These are phyloP conservation scores for Ophiocordyceps sinensis DNA, from an alignment of 2,329 filamentous ascomycete genomes.

Conservation along the genomic window DNA sequence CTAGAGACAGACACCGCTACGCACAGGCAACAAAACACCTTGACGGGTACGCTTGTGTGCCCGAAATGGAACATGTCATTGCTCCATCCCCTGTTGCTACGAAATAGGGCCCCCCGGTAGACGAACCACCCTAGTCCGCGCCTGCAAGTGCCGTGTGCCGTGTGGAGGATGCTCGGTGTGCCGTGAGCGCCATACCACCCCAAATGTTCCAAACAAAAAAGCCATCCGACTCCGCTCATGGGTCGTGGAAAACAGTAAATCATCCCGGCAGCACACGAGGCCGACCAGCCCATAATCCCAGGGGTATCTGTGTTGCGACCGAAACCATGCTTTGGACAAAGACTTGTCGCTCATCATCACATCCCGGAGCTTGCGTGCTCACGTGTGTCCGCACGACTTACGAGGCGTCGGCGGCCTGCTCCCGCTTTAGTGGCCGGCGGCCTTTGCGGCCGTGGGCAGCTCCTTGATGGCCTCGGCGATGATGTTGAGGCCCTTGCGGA, in stretches of 20 bases:
- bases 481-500: slow-evolving; percentile 61
- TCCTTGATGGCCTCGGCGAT: slow-evolving; percentile 73
- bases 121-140: too few species aligned
- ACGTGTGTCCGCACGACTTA: slow-evolving; percentile 1
- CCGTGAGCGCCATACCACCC: neutral
- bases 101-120: too few species aligned
- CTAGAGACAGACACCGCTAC: too few species aligned
- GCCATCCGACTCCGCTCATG: neutral
- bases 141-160: neutral
- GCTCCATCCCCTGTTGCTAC: too few species aligned
- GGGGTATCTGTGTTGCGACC: slow-evolving; percentile 5
- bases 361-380: slow-evolving; percentile 9
- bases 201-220: neutral
- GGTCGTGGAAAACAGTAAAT: neutral
- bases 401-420: neutral
- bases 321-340: neutral
- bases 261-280: slow-evolving; percentile 2
- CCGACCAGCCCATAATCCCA: slow-evolving; percentile 2
- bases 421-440: slow-evolving; percentile 19
- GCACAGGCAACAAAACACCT: too few species aligned
- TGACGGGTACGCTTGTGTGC: too few species aligned
- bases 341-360: slow-evolving; percentile 2
- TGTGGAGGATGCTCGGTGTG: neutral
- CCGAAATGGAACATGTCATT: too few species aligned
- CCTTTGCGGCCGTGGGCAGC: slow-evolving; percentile 45